A percentile compares a stretch with the other conserved stretches of the same genome.
Conservation (phyloP, 2,329 filamentous ascomycete species). For the Helicocarpus griseus region DNA sequence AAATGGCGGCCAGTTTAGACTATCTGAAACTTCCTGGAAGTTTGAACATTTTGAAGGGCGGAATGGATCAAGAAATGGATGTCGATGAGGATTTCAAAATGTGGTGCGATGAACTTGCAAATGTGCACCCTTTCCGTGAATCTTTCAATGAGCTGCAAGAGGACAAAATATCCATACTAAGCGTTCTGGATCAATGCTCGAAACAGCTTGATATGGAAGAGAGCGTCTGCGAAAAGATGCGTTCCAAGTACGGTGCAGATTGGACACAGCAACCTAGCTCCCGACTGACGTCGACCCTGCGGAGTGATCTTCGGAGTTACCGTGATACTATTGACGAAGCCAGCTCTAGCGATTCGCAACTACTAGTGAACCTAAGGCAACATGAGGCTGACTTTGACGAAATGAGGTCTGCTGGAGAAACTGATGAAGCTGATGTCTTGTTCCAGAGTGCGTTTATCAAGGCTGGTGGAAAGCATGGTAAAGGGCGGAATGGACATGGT, state of each 20-base stretch:
- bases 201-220: conserved; percentile 96
- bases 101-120: conserved; percentile 89
- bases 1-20: conserved; percentile 91
- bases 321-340: conserved; percentile 84
- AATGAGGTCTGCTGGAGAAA: conserved; percentile 82
- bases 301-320: conserved; percentile 80
- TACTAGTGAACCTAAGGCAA: conserved; percentile 74
- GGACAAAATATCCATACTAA: conserved; percentile 66
- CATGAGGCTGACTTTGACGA: conserved; percentile 87
- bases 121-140: conserved; percentile 66
- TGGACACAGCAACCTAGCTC: conserved; percentile 98
- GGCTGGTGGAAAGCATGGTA: conserved; percentile 49
- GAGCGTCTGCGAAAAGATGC: conserved; percentile 97
- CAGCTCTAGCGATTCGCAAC: conserved; percentile 70
- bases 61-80: conserved; percentile 77
- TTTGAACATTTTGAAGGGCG: conserved; percentile 83
- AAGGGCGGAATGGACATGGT: conserved; percentile 51
- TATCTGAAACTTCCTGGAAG: conserved; percentile 85
- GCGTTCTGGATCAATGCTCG: conserved; percentile 64
- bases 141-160: conserved; percentile 71
- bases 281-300: conserved; percentile 74
- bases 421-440: conserved; percentile 74
- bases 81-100: conserved; percentile 85
- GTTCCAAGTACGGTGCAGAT: conserved; percentile 87
- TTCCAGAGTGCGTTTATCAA: conserved; percentile 83